A percentile compares a stretch with the other conserved stretches of the same genome.
These are phyloP conservation scores for Omphalea diandra DNA, from an alignment of 441 rosid species.

Conservation along the genomic window DNA sequence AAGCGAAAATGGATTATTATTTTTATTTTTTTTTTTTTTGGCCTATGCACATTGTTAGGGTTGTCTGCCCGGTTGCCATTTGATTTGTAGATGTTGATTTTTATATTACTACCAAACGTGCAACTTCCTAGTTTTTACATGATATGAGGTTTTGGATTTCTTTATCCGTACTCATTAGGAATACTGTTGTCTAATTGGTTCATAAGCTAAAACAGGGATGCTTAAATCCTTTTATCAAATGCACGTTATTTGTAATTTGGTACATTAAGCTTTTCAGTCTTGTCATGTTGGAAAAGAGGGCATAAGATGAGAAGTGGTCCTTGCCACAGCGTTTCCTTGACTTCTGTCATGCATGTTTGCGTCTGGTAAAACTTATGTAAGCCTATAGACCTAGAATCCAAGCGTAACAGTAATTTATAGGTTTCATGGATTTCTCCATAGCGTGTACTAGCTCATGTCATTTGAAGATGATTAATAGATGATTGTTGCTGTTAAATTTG, in stretches of 20 bases:
- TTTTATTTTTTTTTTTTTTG: not conserved
- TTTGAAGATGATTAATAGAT: not conserved
- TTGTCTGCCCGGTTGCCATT: not conserved
- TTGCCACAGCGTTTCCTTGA: not conserved
- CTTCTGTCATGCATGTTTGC: not conserved
- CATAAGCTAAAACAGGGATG: not conserved
- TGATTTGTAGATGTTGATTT: constrained; percentile 6
- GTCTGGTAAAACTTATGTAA: not conserved
- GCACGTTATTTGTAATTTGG: too few species aligned
- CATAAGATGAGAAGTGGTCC: not conserved
- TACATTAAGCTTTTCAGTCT: not conserved
- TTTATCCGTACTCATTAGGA: not conserved
- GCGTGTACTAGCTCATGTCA: not conserved
- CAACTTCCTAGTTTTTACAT: not conserved
- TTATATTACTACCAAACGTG: constrained; percentile 4
- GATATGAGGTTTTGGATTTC: constrained; percentile 1
- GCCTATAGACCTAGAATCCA: not conserved
- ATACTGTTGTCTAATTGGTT: not conserved
- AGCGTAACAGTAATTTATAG: too few species aligned
- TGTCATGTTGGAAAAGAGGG: not conserved
- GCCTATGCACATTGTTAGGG: not conserved
- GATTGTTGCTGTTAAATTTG: not conserved
- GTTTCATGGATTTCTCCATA: not conserved
- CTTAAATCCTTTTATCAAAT: too few species aligned
- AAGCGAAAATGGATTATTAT: not conserved